Percentiles rank a stretch among this genome's conserved stretches.
Evolutionary conservation across 139 green algal genomes (phyloP).

Genomic region (Asterochloris sp.): DNA sequence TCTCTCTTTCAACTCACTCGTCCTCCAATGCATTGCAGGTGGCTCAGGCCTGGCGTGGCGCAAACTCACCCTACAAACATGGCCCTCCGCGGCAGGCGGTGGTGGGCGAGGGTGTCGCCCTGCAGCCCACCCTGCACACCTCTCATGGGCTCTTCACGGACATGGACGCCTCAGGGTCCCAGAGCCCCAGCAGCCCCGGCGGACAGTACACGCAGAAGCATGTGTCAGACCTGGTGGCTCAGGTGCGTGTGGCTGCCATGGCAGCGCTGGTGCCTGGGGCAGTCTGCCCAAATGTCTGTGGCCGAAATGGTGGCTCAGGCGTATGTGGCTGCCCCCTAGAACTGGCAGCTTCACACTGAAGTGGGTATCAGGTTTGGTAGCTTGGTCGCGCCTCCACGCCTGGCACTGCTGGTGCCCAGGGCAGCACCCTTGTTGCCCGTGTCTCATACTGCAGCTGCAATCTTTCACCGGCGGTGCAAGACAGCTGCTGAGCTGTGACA

Average conservation of each 20-base stretch:
- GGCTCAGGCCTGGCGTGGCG: constrained; percentile 2
- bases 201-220: constrained; percentile 8
- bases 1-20: neutral
- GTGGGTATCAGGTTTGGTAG: neutral
- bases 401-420: neutral
- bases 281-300: neutral
- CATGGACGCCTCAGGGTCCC: neutral
- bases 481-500: too few relatives aligned
- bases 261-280: neutral
- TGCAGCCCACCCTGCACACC: constrained; percentile 1
- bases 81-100: neutral
- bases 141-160: constrained; percentile 8
- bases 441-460: too few relatives aligned
- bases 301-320: too few relatives aligned
- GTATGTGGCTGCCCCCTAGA: neutral
- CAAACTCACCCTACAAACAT: constrained; percentile 10
- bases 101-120: neutral
- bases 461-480: too few relatives aligned
- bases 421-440: too few relatives aligned
- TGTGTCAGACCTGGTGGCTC: constrained; percentile 12
- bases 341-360: neutral
- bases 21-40: neutral
- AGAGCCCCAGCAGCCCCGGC: neutral
- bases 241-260: neutral
- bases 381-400: neutral